phyloP scores from a whole-genome alignment of 2,329 filamentous ascomycete species.

The Neofusicoccum cordaticola region DNA sequence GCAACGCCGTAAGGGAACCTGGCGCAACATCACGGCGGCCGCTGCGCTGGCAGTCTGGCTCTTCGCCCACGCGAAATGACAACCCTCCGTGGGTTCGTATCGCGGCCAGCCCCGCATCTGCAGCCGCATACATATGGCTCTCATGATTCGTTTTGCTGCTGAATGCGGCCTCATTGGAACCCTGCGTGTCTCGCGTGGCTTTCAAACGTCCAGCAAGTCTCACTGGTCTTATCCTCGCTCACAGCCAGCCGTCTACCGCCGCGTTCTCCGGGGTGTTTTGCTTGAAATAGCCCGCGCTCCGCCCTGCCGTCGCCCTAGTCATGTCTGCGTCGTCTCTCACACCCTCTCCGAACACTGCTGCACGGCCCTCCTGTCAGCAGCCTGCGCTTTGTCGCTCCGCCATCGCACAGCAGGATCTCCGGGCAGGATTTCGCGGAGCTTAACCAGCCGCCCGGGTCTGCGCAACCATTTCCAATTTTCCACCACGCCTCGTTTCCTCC shows the following conservation, averaged over 20 bases:
- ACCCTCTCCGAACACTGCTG: not conserved
- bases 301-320: not conserved
- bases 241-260: not conserved
- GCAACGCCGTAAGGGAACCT: not conserved
- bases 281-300: not conserved
- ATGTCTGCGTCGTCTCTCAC: conserved; percentile 5
- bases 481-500: not conserved
- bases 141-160: conserved; percentile 6
- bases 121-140: not conserved
- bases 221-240: conserved; percentile 7
- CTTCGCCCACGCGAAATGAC: not conserved
- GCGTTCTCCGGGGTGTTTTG: not conserved
- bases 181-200: conserved; percentile 16
- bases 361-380: not conserved
- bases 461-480: conserved; percentile 2
- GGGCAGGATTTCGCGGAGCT: conserved; percentile 13
- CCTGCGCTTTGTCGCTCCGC: not conserved
- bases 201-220: conserved; percentile 6
- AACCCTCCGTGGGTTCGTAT: not conserved
- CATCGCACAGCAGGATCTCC: conserved; percentile 5
- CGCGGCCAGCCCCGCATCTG: conserved; percentile 8
- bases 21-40: not conserved
- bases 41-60: not conserved
- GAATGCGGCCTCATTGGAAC: not conserved
- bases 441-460: conserved; percentile 4